Evolutionary conservation across 306 rosid species (phyloP), one percentile per base, ranked within the genome.

Genomic region (Hippophae rhamnoides): DNA sequence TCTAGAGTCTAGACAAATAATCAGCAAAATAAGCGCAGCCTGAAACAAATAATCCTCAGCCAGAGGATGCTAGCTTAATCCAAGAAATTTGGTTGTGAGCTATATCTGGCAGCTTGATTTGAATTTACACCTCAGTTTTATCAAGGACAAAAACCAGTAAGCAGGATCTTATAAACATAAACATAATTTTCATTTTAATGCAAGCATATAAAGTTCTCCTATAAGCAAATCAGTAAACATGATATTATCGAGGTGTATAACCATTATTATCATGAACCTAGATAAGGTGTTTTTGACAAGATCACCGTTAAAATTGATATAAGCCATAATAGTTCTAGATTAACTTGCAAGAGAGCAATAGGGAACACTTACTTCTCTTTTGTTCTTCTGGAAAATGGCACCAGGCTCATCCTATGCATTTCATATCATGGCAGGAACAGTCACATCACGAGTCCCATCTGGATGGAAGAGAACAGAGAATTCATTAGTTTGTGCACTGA

Each of bases 401-500:
- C 85, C 88, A 68, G 88, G 93, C 70, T 82, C 84, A 61, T 75
- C 86, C 72, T 80, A 77, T 41, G 86, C 79, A 65, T 72, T 75
- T 87, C 93, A 85, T 41, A 88, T 68, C 93, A 82, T 79, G 74
- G 93, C 72, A 0, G 88, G 93, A 48, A 85, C 79, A 26, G 78
- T 71, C 13, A 85, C 84, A 76, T 82, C 93, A 0, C 81, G 79
- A 47, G 85, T 82, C 31, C 57, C 76, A 72, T 75, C 93, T 38
- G 72, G 66, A 69, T 85, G 93, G 25, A 80, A 10, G 57, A 58
- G 58, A 46, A 76, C 70, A 31, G 74, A 68, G 55, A 82, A 77
- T 31, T 56, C 76, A 51, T 66, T 67, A 43, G 70, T 75, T 58
- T 85, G 93, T 11, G 81, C 93, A 57, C 84, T 85, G 56, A 85